Base-by-base conservation (phyloP, 2,329 filamentous ascomycete genomes). In the Cephalotrichum gorgonifer region DNA sequence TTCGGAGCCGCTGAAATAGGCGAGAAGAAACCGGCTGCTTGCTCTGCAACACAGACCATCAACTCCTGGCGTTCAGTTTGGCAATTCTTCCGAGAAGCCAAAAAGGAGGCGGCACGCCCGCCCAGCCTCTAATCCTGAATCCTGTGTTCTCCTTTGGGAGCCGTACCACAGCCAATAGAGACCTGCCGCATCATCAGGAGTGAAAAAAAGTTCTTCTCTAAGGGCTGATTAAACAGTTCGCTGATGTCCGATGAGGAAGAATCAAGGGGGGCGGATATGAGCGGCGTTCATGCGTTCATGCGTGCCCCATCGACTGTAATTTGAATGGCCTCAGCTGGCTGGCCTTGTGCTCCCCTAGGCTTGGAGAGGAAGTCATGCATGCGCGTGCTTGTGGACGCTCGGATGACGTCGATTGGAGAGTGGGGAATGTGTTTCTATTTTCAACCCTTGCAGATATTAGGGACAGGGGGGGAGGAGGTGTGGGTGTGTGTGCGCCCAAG, bases 281-380 rank as follows among this genome's bases (percentile, higher is more conserved):
- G 38, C 8, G 22, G 8, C 22, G 49, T 53, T 53, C 51, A 53
- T 53, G 51, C 51, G 39, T 53, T 51, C 25, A 53, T 53, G 51
- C 51, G 49, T n/a, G n/a, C n/a, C 38, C 44, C 14, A 20, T 9
- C 33, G 9, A 17, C 35, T 33, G 30, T 11, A 39, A 39, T 39
- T 20, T 22, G 17, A 17, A 6, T 39, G n/a, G n/a, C 35, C 15
- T 22, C 35, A 20, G 35, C 9, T 22, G 35, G 35, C n/a, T 20
- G 7, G 30, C 30, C n/a, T 33, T 33, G 4, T 15, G 30, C 30
- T 3, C 3, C 12, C n/a, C n/a, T 22, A 11, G 15, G 35, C 35
- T 9, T 11, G 35, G 35, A 39, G 22, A 39, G 35, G 35, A 39
- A 20, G 5, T 15, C 12, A 4, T 33, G 12, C 30, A 15, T 15